phyloP scores from a whole-genome alignment of 164 flowering plant genomes.

The Magnolia kwangsiensis region DNA sequence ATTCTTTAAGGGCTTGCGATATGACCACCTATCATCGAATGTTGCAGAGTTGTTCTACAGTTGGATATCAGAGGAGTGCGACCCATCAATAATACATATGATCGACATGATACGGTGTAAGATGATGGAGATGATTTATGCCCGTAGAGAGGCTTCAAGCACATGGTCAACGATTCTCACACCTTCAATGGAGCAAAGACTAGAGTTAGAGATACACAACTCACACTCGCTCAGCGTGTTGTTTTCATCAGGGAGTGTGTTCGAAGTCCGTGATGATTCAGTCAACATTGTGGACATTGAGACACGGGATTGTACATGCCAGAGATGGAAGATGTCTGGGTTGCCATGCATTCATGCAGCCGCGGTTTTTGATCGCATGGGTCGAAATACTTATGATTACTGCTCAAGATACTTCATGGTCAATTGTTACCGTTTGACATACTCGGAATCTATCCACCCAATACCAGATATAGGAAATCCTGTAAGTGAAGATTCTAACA shows the following conservation, averaged over 20 bases:
- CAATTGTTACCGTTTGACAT: constrained; percentile 35
- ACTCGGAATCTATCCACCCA: constrained; percentile 46
- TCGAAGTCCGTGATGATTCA: constrained; percentile 49
- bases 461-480: constrained; percentile 21
- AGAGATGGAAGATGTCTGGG: constrained; percentile 48
- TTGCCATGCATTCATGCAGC: constrained; percentile 67
- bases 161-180: constrained; percentile 47
- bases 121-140: constrained; percentile 13
- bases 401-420: constrained; percentile 45
- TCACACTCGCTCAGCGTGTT: constrained; percentile 42
- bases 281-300: constrained; percentile 42
- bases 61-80: constrained; percentile 6
- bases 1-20: constrained; percentile 64
- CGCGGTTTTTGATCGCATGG: constrained; percentile 45
- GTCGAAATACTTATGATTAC: constrained; percentile 38
- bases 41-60: constrained; percentile 52
- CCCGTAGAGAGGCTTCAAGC: constrained; percentile 8
- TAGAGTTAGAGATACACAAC: constrained; percentile 34
- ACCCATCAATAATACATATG: constrained; percentile 3
- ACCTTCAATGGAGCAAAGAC: constrained; percentile 46
- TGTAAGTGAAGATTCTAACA: constrained; percentile 16
- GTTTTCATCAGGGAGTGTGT: constrained; percentile 41
- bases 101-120: constrained; percentile 5
- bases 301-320: constrained; percentile 47
- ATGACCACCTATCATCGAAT: constrained; percentile 68